Evolutionary conservation across 2,329 filamentous ascomycete species (phyloP), one percentile per base, ranked within the genome.

Genomic region (Gremmenia infestans): DNA sequence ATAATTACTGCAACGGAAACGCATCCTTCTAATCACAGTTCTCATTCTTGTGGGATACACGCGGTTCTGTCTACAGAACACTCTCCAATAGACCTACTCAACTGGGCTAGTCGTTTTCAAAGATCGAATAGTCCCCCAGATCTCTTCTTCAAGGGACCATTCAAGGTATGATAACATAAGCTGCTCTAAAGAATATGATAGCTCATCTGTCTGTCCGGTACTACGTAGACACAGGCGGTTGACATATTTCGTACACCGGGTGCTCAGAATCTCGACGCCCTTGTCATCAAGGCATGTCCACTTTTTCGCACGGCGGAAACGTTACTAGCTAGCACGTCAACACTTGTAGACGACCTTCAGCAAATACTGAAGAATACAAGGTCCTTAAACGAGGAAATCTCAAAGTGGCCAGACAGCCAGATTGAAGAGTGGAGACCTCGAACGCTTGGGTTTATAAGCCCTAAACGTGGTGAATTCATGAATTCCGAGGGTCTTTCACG

Each of bases 41-140:
- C 57, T 23, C 60, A 63, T 57, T 55, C 57, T 12, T 43, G 52
- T 15, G 61, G 60, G 8, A 37, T 60, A 9, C 45, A 46, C n/a
- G 54, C 57, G n/a, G 52, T 57, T 15, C 28, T 56, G 9, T 28
- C 35, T 39, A 48, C 28, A 8, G 19, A 50, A 40, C 25, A 48
- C 17, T 54, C 50, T 14, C 53, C 52, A 12, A 40, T 51, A 9
- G 48, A 45, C 37, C 23, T 55, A 5, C 17, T 52, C 23, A 28
- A 45, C 22, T 39, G 22, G 22, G 19, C 25, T 15, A 9, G 28
- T 17, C 22, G 23, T 5, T 48, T 22, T 8, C 22, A 48, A 32
- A 32, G 9, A 32, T 32, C 28, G 2, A 32, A 32, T 32, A 3
- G 12, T 12, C 3, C 9, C 11, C 9, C 28, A 32, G 2, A 32